Base-by-base conservation (phyloP, 768 basidiomycete species). In the Psilocybe cyanescens region DNA sequence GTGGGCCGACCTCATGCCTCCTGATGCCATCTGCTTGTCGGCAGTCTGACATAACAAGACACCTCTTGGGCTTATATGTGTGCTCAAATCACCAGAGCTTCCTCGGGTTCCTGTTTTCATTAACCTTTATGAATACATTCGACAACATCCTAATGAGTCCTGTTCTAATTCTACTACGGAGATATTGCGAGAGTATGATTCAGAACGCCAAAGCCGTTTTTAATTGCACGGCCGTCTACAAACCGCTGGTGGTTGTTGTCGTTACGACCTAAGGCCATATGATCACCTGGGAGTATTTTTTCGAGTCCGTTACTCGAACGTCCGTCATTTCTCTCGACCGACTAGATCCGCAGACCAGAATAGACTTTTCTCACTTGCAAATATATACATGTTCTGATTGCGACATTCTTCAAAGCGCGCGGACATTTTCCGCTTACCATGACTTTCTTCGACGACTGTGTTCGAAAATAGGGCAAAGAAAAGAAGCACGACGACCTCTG, bases 1-100 rank as follows among this genome's bases (percentile, higher is more conserved):
- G 64, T 33, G 57, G 39, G 39, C 45, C 62, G 56, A 58, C 62
- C 67, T 60, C 67, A 63, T 64, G 62, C 64, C 51, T 48, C 57
- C 57, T 67, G 67, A 67, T 65, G 59, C 66, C 57, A 63, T 65
- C 64, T 63, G 39, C 50, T 54, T 57, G 61, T 57, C 50, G 61
- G 29, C 44, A 44, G 33, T 57, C 29, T 57, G 45, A 57, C 35
- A 57, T 46, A 57, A 19, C n/a, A 33, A 16, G 55, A 19, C 46
- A 37, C 44, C n/a, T 44, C 8, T 44, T 11, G 8, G 14, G 14
- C 41, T 44, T n/a, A 44, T 44, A 44, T 44, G 4, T 44, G 41
- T n/a, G 41, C 41, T 17, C 51, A 53, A 6, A 33, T 53, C 33
- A 17, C 51, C 51, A 35, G 4, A 35, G 33, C 11, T 33, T 33